Evolutionary conservation across 306 rosid species (phyloP), one percentile per base, ranked within the genome.

Genomic region (Alnus rubra): DNA sequence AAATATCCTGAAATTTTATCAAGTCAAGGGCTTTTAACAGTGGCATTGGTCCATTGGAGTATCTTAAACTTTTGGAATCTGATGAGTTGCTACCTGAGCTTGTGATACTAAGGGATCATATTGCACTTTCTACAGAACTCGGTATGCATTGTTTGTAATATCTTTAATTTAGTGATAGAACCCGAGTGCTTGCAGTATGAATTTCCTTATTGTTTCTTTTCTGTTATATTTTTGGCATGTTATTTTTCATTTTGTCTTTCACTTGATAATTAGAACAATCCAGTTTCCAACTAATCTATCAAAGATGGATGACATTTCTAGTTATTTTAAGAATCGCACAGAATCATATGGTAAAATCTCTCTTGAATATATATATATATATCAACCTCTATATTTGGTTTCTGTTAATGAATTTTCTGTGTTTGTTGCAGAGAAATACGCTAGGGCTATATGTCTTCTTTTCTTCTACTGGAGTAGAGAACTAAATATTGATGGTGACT

Each of bases 371-470:
- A 19, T 35, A 37, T 13, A 33, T 64, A 33, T 35, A 33, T 3
- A 19, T 45, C 78, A 58, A 37, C 42, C 42, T 37, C 42, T 2
- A 37, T 70, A 31, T 23, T 31, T 74, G 65, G 60, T 54, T 71
- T 74, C 48, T 49, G 42, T 52, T 39, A n/a, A 51, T 78, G 75
- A 60, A 33, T 51, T 31, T 39, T 47, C 30, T 42, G 5, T 10
- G 33, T 55, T 30, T 73, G 75, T 73, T 79, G 75, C 86, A 90
- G 99, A 91, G 82, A 87, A 83, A 78, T 86, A 80, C 33, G 58
- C 78, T n/a, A 87, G 85, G 79, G 62, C 88, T 54, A 30, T 86
- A 23, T 0, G 28, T 23, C 28, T 23, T 23, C 28, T 23, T 23
- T 23, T 23, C 28, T 23, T 23, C 28, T 23, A n/a, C n/a, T n/a